These are phyloP conservation scores for Russula sp. DNA, from an alignment of 768 basidiomycete genomes.

Conservation along the genomic window DNA sequence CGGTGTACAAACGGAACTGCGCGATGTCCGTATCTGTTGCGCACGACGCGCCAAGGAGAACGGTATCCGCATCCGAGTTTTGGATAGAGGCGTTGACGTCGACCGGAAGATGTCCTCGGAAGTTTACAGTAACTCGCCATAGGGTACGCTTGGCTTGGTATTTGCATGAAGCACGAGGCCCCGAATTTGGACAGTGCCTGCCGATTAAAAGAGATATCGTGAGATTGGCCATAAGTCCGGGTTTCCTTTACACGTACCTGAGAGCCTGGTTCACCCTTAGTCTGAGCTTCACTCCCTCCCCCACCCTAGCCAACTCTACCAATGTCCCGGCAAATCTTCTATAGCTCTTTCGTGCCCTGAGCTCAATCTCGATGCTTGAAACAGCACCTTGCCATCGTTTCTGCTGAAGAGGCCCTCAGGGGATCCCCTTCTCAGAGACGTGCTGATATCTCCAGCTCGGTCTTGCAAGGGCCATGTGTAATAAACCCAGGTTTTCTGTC, in stretches of 20 bases:
- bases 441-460: conserved; percentile 37
- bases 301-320: conserved; percentile 30
- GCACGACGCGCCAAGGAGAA: conserved; percentile 52
- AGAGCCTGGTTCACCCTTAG: conserved; percentile 50
- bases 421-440: conserved; percentile 53
- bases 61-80: conserved; percentile 39
- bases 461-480: conserved; percentile 30
- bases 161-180: conserved; percentile 41
- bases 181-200: conserved; percentile 66
- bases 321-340: conserved; percentile 50
- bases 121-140: conserved; percentile 32
- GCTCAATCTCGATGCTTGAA: conserved; percentile 57
- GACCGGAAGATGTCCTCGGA: conserved; percentile 44
- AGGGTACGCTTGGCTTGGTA: conserved; percentile 36
- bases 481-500: conserved; percentile 46
- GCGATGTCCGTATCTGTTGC: conserved; percentile 36
- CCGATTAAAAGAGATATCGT: conserved; percentile 24
- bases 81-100: conserved; percentile 45
- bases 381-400: conserved; percentile 24
- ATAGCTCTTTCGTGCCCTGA: conserved; percentile 51
- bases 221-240: background rate
- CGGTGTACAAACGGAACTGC: conserved; percentile 49
- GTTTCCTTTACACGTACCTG: conserved; percentile 34
- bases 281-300: conserved; percentile 33
- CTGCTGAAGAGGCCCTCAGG: background rate